Percentiles rank a stretch among this genome's conserved stretches.
phyloP scores from a whole-genome alignment of 2,329 filamentous ascomycete genomes.

The Ophiostoma fasciatum region DNA sequence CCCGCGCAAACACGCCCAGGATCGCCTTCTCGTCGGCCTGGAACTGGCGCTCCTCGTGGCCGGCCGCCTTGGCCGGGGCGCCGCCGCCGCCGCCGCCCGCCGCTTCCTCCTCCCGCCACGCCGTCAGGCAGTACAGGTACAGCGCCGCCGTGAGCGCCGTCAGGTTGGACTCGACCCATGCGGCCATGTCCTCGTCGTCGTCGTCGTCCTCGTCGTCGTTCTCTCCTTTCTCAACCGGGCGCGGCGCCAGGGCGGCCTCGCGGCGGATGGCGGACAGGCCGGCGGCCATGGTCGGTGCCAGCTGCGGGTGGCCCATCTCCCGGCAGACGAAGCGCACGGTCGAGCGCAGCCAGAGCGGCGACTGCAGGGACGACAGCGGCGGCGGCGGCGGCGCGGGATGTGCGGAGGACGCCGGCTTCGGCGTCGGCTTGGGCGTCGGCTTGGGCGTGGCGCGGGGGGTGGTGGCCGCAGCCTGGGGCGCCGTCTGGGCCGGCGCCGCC shows the following conservation, averaged over 20 bases:
- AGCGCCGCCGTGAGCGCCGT: slow-evolving; percentile 44
- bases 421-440: too few species aligned
- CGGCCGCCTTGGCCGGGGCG: slow-evolving; percentile 1
- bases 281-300: slow-evolving; percentile 60
- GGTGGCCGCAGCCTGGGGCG: too few species aligned
- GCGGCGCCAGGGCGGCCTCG: slow-evolving; percentile 4
- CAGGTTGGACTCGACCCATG: slow-evolving; percentile 33
- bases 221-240: not conserved
- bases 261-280: slow-evolving; percentile 47
- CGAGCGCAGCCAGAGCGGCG: slow-evolving; percentile 55
- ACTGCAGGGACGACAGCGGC: slow-evolving; percentile 1
- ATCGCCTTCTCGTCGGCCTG: slow-evolving; percentile 31
- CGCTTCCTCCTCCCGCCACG: slow-evolving; percentile 4
- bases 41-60: slow-evolving; percentile 26
- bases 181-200: slow-evolving; percentile 21
- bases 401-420: slow-evolving; percentile 12
- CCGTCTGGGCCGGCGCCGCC: too few species aligned
- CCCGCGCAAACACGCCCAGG: slow-evolving; percentile 24
- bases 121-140: slow-evolving; percentile 41
- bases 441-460: too few species aligned
- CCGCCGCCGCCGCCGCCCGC: not conserved
- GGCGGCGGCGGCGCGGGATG: not conserved
- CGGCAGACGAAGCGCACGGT: slow-evolving; percentile 51
- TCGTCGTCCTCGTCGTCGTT: not conserved
- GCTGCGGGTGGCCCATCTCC: slow-evolving; percentile 41